phyloP scores from a whole-genome alignment of 1,284 basidiomycete species.

The Veloboletus limbatus region DNA sequence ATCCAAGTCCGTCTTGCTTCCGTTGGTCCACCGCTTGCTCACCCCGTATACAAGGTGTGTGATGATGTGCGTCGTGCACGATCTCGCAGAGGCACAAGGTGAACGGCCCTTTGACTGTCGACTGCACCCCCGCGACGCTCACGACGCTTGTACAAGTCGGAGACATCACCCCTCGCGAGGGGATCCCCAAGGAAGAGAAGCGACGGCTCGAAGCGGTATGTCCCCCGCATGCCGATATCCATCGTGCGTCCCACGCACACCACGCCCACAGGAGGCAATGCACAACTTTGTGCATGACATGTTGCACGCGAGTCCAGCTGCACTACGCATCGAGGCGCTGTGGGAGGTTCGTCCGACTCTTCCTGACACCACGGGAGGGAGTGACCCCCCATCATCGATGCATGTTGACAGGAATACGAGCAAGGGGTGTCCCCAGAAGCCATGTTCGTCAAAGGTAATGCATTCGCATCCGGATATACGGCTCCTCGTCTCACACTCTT shows the following conservation, averaged over 20 bases:
- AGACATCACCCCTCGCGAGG: constrained; percentile 90
- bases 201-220: constrained; percentile 66
- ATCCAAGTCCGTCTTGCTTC: constrained; percentile 53
- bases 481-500: background rate
- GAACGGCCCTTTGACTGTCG: background rate
- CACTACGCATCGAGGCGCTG: constrained; percentile 72
- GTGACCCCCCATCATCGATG: background rate
- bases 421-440: constrained; percentile 78
- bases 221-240: background rate
- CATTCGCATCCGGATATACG: background rate
- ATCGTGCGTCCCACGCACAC: background rate
- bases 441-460: constrained; percentile 84
- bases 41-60: constrained; percentile 59
- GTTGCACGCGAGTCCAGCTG: constrained; percentile 79
- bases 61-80: constrained; percentile 89
- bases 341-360: constrained; percentile 62
- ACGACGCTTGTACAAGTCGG: constrained; percentile 55
- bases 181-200: constrained; percentile 83
- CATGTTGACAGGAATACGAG: constrained; percentile 79
- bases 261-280: constrained; percentile 73
- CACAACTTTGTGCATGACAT: constrained; percentile 87
- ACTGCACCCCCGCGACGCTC: background rate
- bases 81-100: constrained; percentile 94
- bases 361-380: background rate
- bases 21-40: background rate